Percentiles rank a stretch among this genome's conserved stretches.
These are phyloP conservation scores for Pseudozyma flocculosa DNA, from an alignment of 1,284 basidiomycete species.

Conservation along the genomic window DNA sequence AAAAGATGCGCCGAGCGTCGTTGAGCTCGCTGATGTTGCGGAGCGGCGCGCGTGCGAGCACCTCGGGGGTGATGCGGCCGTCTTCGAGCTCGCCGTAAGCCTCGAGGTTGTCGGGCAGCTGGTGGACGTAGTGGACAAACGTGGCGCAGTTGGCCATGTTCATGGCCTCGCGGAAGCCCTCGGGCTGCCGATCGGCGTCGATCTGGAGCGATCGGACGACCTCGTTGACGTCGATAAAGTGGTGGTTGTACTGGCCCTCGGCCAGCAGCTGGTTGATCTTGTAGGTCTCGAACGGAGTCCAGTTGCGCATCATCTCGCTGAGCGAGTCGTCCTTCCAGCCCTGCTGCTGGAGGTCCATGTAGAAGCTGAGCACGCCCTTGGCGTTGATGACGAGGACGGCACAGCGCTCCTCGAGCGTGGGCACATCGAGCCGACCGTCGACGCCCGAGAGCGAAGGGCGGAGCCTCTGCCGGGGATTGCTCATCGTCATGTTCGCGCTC, in stretches of 20 bases:
- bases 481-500: neutral
- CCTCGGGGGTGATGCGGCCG: constrained; percentile 13
- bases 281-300: constrained; percentile 39
- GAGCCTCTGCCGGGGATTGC: constrained; percentile 16
- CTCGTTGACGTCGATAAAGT: constrained; percentile 41
- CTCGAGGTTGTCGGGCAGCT: constrained; percentile 19
- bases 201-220: constrained; percentile 19
- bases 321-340: constrained; percentile 30
- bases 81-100: constrained; percentile 15
- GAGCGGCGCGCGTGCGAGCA: constrained; percentile 16
- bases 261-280: constrained; percentile 42
- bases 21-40: constrained; percentile 37
- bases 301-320: constrained; percentile 34
- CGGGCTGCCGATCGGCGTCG: constrained; percentile 9
- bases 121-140: constrained; percentile 45
- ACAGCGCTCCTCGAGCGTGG: constrained; percentile 34
- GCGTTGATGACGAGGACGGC: constrained; percentile 31
- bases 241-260: constrained; percentile 33
- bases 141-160: constrained; percentile 46
- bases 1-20: constrained; percentile 39
- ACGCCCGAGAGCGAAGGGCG: constrained; percentile 20
- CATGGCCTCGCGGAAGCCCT: constrained; percentile 34
- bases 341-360: constrained; percentile 23
- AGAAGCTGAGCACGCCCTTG: constrained; percentile 37
- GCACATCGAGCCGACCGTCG: constrained; percentile 30